A percentile compares a stretch with the other conserved stretches of the same genome.
phyloP scores from a whole-genome alignment of 2,329 filamentous ascomycete species.

The Pyrenophora seminiperda region DNA sequence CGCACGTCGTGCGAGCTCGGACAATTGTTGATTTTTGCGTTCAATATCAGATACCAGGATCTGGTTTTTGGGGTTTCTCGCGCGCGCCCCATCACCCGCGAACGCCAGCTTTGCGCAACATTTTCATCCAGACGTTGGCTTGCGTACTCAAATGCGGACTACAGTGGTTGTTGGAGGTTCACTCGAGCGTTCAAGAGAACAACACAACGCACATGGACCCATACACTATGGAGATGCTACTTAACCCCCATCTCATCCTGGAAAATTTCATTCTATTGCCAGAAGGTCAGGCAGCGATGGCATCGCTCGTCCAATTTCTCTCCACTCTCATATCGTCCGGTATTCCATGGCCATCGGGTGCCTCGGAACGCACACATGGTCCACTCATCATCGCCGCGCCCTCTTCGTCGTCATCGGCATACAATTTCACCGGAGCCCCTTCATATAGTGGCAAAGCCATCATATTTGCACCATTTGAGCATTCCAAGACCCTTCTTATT shows the following conservation, averaged over 20 bases:
- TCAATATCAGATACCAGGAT: constrained; percentile 28
- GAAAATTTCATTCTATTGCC: constrained; percentile 44
- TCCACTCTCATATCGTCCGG: constrained; percentile 34
- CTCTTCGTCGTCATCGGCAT: constrained; percentile 5
- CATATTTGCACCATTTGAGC: constrained; percentile 41
- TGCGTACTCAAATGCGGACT: constrained; percentile 50
- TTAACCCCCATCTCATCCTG: constrained; percentile 43
- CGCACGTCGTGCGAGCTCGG: constrained; percentile 38
- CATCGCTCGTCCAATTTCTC: constrained; percentile 27
- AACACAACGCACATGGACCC: constrained; percentile 14
- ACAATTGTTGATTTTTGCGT: constrained; percentile 45
- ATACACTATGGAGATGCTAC: constrained; percentile 31
- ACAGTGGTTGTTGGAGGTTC: constrained; percentile 47
- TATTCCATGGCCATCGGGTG: constrained; percentile 41
- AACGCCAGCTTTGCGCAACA: constrained; percentile 47
- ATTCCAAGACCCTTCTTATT: constrained; percentile 39
- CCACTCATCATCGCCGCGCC: constrained; percentile 36
- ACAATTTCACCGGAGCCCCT: background rate
- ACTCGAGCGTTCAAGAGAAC: constrained; percentile 32
- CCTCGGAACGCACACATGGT: constrained; percentile 38
- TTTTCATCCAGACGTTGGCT: constrained; percentile 50
- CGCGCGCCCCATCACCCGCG: constrained; percentile 38
- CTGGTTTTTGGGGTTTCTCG: constrained; percentile 36
- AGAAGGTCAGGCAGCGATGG: constrained; percentile 25
- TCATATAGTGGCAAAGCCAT: constrained; percentile 28